Percentiles rank a stretch among this genome's conserved stretches.
These are phyloP conservation scores for Reutealis trisperma DNA, from an alignment of 345 rosid species.

Conservation along the genomic window DNA sequence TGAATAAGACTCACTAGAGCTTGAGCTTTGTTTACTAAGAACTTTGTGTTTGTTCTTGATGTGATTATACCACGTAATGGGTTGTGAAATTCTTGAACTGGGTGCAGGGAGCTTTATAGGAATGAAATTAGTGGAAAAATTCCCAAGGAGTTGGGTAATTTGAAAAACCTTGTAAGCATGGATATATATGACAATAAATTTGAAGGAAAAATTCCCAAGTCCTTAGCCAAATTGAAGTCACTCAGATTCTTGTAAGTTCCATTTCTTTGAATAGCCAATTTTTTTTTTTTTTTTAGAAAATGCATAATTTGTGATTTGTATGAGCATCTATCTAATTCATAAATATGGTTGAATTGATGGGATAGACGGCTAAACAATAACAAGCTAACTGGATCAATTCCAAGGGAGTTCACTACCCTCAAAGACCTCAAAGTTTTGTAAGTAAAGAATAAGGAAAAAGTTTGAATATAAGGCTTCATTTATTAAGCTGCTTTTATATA, in stretches of 20 bases:
- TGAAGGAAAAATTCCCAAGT: slow-evolving; percentile 63
- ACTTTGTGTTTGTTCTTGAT: background rate
- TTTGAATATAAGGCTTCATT: background rate
- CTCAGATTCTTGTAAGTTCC: slow-evolving; percentile 64
- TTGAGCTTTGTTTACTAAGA: background rate
- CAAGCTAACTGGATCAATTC: slow-evolving; percentile 62
- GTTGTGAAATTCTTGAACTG: slow-evolving; percentile 13
- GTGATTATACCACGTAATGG: background rate
- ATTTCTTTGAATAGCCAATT: background rate
- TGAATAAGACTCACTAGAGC: background rate
- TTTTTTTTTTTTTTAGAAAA: too few relatives aligned
- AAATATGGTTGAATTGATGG: slow-evolving; percentile 18
- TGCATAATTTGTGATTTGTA: background rate
- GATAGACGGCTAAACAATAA: slow-evolving; percentile 65
- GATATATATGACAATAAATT: slow-evolving; percentile 57
- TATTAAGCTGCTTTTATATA: background rate
- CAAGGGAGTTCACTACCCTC: slow-evolving; percentile 59
- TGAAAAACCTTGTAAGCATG: slow-evolving; percentile 61
- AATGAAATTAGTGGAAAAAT: slow-evolving; percentile 52
- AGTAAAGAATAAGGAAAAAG: slow-evolving; percentile 30
- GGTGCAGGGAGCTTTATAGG: slow-evolving; percentile 64
- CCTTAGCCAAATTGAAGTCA: slow-evolving; percentile 60
- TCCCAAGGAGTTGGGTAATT: slow-evolving; percentile 58
- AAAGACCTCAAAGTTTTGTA: slow-evolving; percentile 62
- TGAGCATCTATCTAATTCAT: background rate